Conservation (phyloP, 164 flowering plant genomes). For the Nymphaea colorata region DNA sequence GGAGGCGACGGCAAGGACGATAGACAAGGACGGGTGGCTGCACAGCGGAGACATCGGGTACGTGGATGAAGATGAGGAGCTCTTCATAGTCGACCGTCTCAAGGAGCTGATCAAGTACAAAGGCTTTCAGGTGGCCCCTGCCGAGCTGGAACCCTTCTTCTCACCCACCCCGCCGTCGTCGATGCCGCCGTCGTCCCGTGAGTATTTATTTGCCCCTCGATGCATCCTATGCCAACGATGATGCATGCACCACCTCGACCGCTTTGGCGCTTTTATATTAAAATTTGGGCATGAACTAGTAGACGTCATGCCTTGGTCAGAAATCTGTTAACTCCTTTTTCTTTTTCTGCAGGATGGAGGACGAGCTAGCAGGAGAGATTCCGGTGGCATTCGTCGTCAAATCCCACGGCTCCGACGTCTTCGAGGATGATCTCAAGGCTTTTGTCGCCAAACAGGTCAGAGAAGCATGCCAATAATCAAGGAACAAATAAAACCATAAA, state of each 20-base stretch:
- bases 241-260: neutral
- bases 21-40: slow-evolving; percentile 69
- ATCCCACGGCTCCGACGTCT: slow-evolving; percentile 37
- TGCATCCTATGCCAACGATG: neutral
- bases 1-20: slow-evolving; percentile 34
- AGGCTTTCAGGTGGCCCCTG: slow-evolving; percentile 96
- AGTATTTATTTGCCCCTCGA: slow-evolving; percentile 11
- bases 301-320: no score
- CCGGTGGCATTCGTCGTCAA: slow-evolving; percentile 93
- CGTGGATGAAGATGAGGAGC: slow-evolving; percentile 62
- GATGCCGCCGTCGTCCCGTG: slow-evolving; percentile 95
- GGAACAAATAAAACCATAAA: no score
- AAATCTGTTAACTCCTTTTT: neutral
- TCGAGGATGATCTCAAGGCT: slow-evolving; percentile 49
- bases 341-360: slow-evolving; percentile 50
- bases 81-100: slow-evolving; percentile 50
- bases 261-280: neutral
- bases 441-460: slow-evolving; percentile 63
- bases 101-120: slow-evolving; percentile 82
- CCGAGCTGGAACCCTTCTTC: slow-evolving; percentile 79
- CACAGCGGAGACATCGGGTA: slow-evolving; percentile 74
- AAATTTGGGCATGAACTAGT: neutral
- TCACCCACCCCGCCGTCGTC: slow-evolving; percentile 48
- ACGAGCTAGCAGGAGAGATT: slow-evolving; percentile 68
- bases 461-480: no score